phyloP scores from a whole-genome alignment of 2,329 filamentous ascomycete species.

The Botryotinia globosa region DNA sequence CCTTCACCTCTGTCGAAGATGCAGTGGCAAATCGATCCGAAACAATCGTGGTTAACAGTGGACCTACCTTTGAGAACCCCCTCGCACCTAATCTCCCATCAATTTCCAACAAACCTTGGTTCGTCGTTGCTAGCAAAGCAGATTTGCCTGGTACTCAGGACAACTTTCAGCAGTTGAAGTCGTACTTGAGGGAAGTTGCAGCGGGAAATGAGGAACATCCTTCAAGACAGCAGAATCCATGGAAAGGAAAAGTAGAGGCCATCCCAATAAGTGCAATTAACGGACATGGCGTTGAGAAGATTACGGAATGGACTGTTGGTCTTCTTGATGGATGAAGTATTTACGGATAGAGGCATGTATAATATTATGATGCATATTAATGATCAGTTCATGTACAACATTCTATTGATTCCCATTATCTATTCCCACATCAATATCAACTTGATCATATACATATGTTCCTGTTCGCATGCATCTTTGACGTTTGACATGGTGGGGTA shows the following conservation, averaged over 20 bases:
- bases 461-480: constrained; percentile 15
- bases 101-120: constrained; percentile 95
- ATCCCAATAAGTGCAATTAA: constrained; percentile 89
- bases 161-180: constrained; percentile 68
- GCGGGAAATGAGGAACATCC: constrained; percentile 67
- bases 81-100: constrained; percentile 31
- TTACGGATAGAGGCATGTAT: constrained; percentile 17
- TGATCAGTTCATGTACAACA: constrained; percentile 8
- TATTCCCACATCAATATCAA: not conserved
- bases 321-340: constrained; percentile 46
- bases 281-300: constrained; percentile 74
- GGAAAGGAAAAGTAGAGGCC: constrained; percentile 62
- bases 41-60: constrained; percentile 33
- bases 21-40: constrained; percentile 35
- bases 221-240: constrained; percentile 57
- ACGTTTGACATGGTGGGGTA: constrained; percentile 16
- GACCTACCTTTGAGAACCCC: constrained; percentile 31
- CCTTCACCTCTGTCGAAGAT: constrained; percentile 45
- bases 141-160: constrained; percentile 75
- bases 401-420: not conserved
- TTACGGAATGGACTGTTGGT: constrained; percentile 70
- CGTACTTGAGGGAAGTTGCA: constrained; percentile 67
- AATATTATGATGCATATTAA: constrained; percentile 15
- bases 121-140: constrained; percentile 90
- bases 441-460: constrained; percentile 6